These are phyloP conservation scores for Puccinia sorghi DNA, from an alignment of 1,284 basidiomycete genomes.

Conservation along the genomic window DNA sequence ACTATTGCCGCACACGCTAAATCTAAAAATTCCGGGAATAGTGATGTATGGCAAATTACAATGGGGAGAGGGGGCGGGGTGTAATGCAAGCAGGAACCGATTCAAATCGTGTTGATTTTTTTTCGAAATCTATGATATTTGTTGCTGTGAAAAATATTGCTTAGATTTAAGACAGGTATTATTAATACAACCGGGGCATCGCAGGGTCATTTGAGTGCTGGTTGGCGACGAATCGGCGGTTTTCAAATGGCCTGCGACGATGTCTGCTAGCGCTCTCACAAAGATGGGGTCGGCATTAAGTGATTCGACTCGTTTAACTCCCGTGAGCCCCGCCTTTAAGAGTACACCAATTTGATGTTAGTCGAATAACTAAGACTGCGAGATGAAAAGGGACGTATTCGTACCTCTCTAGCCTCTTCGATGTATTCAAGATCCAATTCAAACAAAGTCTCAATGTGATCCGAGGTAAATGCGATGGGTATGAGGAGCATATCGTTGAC, in stretches of 20 bases:
- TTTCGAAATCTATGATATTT: neutral
- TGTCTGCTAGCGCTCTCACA: constrained; percentile 91
- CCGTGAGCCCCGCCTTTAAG: constrained; percentile 79
- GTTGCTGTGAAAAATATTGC: constrained; percentile 68
- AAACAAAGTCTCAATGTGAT: constrained; percentile 98
- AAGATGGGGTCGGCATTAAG: constrained; percentile 97
- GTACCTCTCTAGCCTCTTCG: constrained; percentile 84
- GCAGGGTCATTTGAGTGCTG: constrained; percentile 77
- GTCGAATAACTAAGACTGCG: constrained; percentile 48
- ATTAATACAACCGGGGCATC: constrained; percentile 92
- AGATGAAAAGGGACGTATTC: constrained; percentile 54
- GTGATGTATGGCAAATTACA: no score
- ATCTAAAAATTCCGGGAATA: no score
- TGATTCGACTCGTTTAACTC: constrained; percentile 83
- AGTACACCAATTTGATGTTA: constrained; percentile 27
- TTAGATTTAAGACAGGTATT: constrained; percentile 83
- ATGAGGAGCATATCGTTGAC: constrained; percentile 84
- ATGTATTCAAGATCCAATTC: constrained; percentile 94
- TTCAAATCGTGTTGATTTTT: neutral
- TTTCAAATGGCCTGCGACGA: constrained; percentile 76
- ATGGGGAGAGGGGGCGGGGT: neutral
- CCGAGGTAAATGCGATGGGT: constrained; percentile 96
- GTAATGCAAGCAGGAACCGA: neutral
- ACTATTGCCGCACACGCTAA: no score
- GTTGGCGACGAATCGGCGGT: constrained; percentile 59